Evolutionary conservation across 306 rosid species (phyloP).

Genomic region (Styphnolobium japonicum): DNA sequence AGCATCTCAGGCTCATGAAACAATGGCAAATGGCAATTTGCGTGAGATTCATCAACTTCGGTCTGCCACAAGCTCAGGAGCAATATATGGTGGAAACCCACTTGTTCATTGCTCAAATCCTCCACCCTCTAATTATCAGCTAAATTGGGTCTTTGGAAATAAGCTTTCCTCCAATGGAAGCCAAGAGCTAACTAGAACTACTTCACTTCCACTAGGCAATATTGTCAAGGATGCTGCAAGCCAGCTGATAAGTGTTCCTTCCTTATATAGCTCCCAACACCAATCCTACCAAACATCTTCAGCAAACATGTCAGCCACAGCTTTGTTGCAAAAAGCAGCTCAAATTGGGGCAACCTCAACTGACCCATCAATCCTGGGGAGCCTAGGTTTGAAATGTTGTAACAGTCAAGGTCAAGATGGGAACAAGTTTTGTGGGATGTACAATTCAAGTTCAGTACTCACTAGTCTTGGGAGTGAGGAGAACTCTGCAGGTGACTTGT

Average conservation of each 20-base stretch:
- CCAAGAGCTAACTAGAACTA: slow-evolving; percentile 37
- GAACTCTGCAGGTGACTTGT: slow-evolving; percentile 38
- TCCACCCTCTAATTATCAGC: slow-evolving; percentile 42
- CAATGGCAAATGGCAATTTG: slow-evolving; percentile 19
- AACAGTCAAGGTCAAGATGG: slow-evolving; percentile 43
- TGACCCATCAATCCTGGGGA: slow-evolving; percentile 59
- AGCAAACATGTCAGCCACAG: slow-evolving; percentile 87
- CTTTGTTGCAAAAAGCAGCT: slow-evolving; percentile 84
- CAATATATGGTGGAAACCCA: slow-evolving; percentile 40
- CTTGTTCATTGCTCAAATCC: slow-evolving; percentile 38
- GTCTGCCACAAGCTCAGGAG: slow-evolving; percentile 25
- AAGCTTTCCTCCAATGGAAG: slow-evolving; percentile 37
- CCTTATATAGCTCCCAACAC: slow-evolving; percentile 61
- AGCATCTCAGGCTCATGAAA: slow-evolving; percentile 32
- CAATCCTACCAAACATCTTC: slow-evolving; percentile 39
- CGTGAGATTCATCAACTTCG: slow-evolving; percentile 52
- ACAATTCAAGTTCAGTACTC: slow-evolving; percentile 40
- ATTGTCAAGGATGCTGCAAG: slow-evolving; percentile 27
- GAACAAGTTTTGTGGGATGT: slow-evolving; percentile 45
- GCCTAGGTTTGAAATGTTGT: slow-evolving; percentile 54
- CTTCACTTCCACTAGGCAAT: slow-evolving; percentile 39
- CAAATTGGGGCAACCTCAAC: slow-evolving; percentile 69
- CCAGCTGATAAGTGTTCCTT: slow-evolving; percentile 53
- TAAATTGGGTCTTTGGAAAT: slow-evolving; percentile 65
- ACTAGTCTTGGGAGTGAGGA: slow-evolving; percentile 39